A percentile compares a stretch with the other conserved stretches of the same genome.
These are phyloP conservation scores for Fistulifera pelliculosa DNA, from an alignment of 108 stramenopile genomes.

Conservation along the genomic window DNA sequence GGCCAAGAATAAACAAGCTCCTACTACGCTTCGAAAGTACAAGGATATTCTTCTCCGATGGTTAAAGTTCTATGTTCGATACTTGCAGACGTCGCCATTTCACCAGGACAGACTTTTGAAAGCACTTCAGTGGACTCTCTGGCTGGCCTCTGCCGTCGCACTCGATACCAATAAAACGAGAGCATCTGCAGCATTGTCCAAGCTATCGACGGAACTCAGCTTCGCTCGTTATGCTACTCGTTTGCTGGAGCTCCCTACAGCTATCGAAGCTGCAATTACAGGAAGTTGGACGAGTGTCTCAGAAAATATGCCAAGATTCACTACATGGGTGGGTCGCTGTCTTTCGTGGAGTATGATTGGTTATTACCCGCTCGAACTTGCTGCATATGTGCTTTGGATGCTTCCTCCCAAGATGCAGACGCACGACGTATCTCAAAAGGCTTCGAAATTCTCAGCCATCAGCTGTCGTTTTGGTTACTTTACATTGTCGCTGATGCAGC, in stretches of 20 bases:
- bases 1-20: too few relatives aligned
- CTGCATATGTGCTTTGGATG: conserved; percentile 61
- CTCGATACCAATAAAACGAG: not conserved
- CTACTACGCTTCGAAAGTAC: too few relatives aligned
- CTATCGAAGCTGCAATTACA: conserved; percentile 44
- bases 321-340: conserved; percentile 37
- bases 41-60: too few relatives aligned
- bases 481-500: conserved; percentile 55
- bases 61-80: too few relatives aligned
- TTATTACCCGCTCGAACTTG: conserved; percentile 71
- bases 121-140: conserved; percentile 55
- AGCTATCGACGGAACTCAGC: conserved; percentile 38
- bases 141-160: conserved; percentile 20
- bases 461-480: conserved; percentile 61
- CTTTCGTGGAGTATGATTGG: conserved; percentile 65
- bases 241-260: conserved; percentile 50
- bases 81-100: conserved; percentile 1
- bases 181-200: conserved; percentile 28
- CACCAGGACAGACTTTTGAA: conserved; percentile 61
- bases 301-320: conserved; percentile 16
- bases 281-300: conserved; percentile 40
- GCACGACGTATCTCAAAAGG: conserved; percentile 16
- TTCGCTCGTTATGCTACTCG: conserved; percentile 61
- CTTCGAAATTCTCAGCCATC: conserved; percentile 41
- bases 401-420: conserved; percentile 28